Conservation (phyloP, 352 stramenopile genomes). For the Phytophthora podocarpi region DNA sequence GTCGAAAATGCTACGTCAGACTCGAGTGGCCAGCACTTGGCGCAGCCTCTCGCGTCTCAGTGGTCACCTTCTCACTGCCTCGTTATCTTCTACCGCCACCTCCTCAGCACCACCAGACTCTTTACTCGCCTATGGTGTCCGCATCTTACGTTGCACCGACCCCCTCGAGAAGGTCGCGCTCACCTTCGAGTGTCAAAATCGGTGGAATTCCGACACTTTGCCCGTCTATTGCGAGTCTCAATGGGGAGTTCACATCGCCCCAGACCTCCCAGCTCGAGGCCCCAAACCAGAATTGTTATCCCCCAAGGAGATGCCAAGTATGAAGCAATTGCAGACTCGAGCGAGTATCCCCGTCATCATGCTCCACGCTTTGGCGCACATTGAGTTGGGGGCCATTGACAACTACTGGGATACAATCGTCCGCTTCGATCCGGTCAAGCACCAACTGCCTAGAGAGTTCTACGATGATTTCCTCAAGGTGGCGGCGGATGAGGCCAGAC, state of each 20-base stretch:
- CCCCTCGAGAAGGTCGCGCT: slow-evolving; percentile 68
- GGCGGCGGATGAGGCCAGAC: slow-evolving; percentile 74
- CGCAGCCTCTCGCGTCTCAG: neutral
- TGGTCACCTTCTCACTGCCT: neutral
- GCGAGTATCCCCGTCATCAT: slow-evolving; percentile 70
- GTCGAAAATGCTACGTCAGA: neutral
- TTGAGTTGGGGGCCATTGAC: slow-evolving; percentile 86
- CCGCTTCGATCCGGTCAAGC: slow-evolving; percentile 64
- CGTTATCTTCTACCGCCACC: neutral
- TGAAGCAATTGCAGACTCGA: slow-evolving; percentile 67
- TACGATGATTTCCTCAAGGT: slow-evolving; percentile 81
- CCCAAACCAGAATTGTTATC: slow-evolving; percentile 50
- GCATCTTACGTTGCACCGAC: slow-evolving; percentile 54
- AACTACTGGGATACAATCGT: slow-evolving; percentile 91
- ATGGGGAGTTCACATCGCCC: slow-evolving; percentile 46
- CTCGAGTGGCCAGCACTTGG: neutral
- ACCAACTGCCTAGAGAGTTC: slow-evolving; percentile 59
- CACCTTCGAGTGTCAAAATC: slow-evolving; percentile 58
- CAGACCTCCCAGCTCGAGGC: slow-evolving; percentile 52
- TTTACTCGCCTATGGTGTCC: slow-evolving; percentile 63
- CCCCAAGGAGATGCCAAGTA: slow-evolving; percentile 75
- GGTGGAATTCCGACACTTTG: slow-evolving; percentile 48
- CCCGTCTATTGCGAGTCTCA: slow-evolving; percentile 35
- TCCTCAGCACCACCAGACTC: slow-evolving; percentile 35
- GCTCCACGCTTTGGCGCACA: slow-evolving; percentile 85